These are phyloP conservation scores for Odontarrhena argentea DNA, from an alignment of 345 rosid species.

Conservation along the genomic window DNA sequence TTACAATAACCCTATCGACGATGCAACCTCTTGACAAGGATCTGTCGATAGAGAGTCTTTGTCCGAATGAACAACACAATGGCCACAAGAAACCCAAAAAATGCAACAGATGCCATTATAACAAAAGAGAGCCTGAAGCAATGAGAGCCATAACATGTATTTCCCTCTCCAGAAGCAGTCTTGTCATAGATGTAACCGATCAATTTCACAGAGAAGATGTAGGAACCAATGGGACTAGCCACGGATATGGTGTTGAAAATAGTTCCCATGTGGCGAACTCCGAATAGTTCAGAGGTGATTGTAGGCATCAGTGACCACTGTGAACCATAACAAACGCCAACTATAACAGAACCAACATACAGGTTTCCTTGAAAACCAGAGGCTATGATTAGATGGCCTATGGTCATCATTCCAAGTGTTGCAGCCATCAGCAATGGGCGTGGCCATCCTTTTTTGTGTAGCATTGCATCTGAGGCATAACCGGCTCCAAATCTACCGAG, in stretches of 20 bases:
- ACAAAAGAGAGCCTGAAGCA: slow-evolving; percentile 81
- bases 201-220: slow-evolving; percentile 74
- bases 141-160: slow-evolving; percentile 61
- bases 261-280: slow-evolving; percentile 81
- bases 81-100: slow-evolving; percentile 60
- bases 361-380: slow-evolving; percentile 64
- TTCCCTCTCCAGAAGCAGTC: slow-evolving; percentile 49
- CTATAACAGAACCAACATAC: slow-evolving; percentile 67
- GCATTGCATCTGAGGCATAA: slow-evolving; percentile 64
- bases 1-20: slow-evolving; percentile 29
- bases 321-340: slow-evolving; percentile 82
- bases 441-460: slow-evolving; percentile 67
- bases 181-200: slow-evolving; percentile 77
- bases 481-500: slow-evolving; percentile 93
- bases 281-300: slow-evolving; percentile 70
- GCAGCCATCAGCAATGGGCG: slow-evolving; percentile 75
- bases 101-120: slow-evolving; percentile 70
- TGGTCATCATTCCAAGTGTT: slow-evolving; percentile 57
- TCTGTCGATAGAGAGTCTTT: slow-evolving; percentile 54
- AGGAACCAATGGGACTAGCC: slow-evolving; percentile 89
- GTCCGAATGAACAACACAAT: slow-evolving; percentile 58
- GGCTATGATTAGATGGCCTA: slow-evolving; percentile 74
- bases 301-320: slow-evolving; percentile 92
- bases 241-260: slow-evolving; percentile 80
- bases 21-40: slow-evolving; percentile 53